Evolutionary conservation across 140 eudicot species (phyloP).

Genomic region (Anethum foeniculum): DNA sequence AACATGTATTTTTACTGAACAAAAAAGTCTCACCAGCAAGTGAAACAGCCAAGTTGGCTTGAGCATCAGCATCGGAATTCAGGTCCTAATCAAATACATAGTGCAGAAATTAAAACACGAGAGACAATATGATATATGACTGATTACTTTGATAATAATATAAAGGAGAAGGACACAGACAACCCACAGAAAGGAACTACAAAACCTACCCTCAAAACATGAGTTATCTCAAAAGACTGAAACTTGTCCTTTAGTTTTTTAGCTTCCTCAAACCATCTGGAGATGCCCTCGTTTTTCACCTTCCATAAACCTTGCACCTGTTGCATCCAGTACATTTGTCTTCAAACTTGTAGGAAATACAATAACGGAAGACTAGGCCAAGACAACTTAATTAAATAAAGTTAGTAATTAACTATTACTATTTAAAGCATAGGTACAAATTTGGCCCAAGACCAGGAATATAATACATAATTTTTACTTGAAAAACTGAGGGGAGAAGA

Average conservation of each 20-base stretch:
- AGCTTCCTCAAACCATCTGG: constrained; percentile 68
- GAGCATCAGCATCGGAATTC: constrained; percentile 91
- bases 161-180: neutral
- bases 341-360: neutral
- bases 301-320: constrained; percentile 93
- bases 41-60: constrained; percentile 79
- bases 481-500: neutral
- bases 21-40: constrained; percentile 54
- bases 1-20: neutral
- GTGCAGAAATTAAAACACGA: neutral
- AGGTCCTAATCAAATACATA: constrained; percentile 36
- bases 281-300: constrained; percentile 67
- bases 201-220: constrained; percentile 64
- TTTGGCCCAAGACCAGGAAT: neutral
- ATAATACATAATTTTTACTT: neutral
- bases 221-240: constrained; percentile 60
- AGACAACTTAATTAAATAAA: neutral
- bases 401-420: neutral
- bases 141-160: neutral
- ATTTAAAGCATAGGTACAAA: neutral
- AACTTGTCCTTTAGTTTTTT: constrained; percentile 70
- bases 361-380: neutral
- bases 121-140: neutral
- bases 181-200: neutral
- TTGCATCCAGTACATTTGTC: constrained; percentile 10